These are phyloP conservation scores for Mycogone perniciosa DNA, from an alignment of 2,329 filamentous ascomycete genomes.

Conservation along the genomic window DNA sequence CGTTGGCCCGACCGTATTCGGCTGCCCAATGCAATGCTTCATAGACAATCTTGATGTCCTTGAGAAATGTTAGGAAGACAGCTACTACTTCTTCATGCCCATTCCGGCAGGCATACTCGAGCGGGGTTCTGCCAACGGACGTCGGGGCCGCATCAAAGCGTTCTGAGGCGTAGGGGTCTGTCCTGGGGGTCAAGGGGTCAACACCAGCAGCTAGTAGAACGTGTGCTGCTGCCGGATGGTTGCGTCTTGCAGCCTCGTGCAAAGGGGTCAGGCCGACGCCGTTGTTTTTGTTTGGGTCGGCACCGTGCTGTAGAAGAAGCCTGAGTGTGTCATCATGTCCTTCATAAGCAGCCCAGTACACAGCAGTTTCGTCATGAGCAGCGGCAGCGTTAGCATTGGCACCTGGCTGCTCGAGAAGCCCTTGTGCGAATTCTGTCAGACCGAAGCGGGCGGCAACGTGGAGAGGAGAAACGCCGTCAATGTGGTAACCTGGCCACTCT, in stretches of 20 bases:
- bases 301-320: not conserved
- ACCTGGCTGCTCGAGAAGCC: too few relatives aligned
- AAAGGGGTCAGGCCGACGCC: constrained; percentile 27
- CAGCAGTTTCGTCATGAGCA: not conserved
- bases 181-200: constrained; percentile 25
- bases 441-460: too few relatives aligned
- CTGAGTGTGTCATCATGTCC: not conserved
- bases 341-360: not conserved
- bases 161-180: constrained; percentile 7
- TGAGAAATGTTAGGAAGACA: constrained; percentile 22
- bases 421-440: too few relatives aligned
- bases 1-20: constrained; percentile 9
- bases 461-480: not conserved
- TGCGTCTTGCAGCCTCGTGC: constrained; percentile 27
- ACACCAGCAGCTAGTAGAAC: constrained; percentile 31
- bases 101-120: constrained; percentile 25
- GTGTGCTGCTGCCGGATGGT: constrained; percentile 23
- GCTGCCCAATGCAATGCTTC: constrained; percentile 24
- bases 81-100: constrained; percentile 23
- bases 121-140: constrained; percentile 20
- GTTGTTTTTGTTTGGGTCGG: not conserved
- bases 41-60: constrained; percentile 18
- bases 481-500: not conserved
- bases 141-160: constrained; percentile 9
- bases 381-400: too few relatives aligned